Evolutionary conservation across 2,329 filamentous ascomycete species (phyloP).

Genomic region (Fusarium sp.): DNA sequence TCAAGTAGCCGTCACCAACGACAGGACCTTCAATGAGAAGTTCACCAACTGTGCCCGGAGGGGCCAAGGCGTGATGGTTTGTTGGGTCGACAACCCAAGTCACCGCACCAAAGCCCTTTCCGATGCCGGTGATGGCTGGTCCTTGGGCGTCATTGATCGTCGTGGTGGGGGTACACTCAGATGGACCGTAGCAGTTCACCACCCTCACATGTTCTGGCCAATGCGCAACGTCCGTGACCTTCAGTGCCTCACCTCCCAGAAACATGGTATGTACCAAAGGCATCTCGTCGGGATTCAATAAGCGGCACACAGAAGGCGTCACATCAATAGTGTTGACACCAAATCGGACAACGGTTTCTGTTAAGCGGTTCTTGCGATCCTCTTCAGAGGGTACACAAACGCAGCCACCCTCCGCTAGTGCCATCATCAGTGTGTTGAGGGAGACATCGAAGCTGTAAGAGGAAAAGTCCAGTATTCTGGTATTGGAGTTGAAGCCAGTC

Average conservation of each 20-base stretch:
- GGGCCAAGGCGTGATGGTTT: not conserved
- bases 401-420: slow-evolving; percentile 55
- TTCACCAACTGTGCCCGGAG: not conserved
- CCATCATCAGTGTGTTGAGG: slow-evolving; percentile 53
- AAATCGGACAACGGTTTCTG: not conserved
- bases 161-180: slow-evolving; percentile 7
- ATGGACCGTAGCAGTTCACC: slow-evolving; percentile 18
- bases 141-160: slow-evolving; percentile 7
- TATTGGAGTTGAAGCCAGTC: not conserved
- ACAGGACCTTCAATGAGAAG: not conserved
- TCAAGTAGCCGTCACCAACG: not conserved
- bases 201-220: not conserved
- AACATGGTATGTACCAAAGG: slow-evolving; percentile 6
- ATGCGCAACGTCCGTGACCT: slow-evolving; percentile 4
- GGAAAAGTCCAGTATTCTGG: slow-evolving; percentile 43
- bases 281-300: slow-evolving; percentile 8
- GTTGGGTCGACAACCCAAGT: not conserved
- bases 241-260: slow-evolving; percentile 8
- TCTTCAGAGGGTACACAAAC: slow-evolving; percentile 57
- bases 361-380: slow-evolving; percentile 44
- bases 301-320: slow-evolving; percentile 12
- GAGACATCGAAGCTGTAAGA: slow-evolving; percentile 57
- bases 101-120: not conserved
- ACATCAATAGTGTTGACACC: slow-evolving; percentile 19
- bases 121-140: not conserved